Conservation (phyloP, 768 basidiomycete genomes). For the Termitomyces sp. region DNA sequence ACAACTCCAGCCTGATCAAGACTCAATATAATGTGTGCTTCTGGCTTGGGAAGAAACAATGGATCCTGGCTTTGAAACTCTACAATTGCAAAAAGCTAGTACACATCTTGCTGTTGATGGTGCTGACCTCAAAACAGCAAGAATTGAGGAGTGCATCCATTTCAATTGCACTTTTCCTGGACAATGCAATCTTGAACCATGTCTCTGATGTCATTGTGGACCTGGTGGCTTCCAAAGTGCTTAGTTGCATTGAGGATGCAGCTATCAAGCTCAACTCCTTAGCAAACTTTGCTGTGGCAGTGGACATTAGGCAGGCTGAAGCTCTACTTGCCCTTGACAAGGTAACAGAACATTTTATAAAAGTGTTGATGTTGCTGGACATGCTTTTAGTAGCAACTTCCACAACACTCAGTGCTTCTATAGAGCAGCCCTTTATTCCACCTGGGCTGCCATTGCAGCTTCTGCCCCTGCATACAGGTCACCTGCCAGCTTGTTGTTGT, state of each 20-base stretch:
- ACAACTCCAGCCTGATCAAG: neutral
- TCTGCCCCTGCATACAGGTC: no score
- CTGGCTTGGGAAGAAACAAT: neutral
- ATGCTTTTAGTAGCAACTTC: no score
- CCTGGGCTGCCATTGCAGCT: no score
- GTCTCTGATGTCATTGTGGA: neutral
- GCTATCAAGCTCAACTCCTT: neutral
- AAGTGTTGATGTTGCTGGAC: no score
- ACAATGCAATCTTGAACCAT: neutral
- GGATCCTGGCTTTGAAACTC: neutral
- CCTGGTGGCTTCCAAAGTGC: neutral
- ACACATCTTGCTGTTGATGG: neutral
- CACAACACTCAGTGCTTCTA: no score
- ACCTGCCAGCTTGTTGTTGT: no score
- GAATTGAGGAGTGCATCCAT: neutral
- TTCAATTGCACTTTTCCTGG: neutral
- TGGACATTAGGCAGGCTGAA: no score
- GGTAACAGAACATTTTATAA: no score
- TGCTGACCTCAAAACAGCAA: neutral
- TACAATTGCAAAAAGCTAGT: neutral
- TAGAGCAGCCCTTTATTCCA: no score
- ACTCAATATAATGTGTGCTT: neutral
- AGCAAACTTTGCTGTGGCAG: no score
- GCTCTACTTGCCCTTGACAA: no score
- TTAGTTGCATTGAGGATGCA: neutral